Evolutionary conservation across 1,284 basidiomycete genomes (phyloP).

Genomic region (Boletellus deceptivus): DNA sequence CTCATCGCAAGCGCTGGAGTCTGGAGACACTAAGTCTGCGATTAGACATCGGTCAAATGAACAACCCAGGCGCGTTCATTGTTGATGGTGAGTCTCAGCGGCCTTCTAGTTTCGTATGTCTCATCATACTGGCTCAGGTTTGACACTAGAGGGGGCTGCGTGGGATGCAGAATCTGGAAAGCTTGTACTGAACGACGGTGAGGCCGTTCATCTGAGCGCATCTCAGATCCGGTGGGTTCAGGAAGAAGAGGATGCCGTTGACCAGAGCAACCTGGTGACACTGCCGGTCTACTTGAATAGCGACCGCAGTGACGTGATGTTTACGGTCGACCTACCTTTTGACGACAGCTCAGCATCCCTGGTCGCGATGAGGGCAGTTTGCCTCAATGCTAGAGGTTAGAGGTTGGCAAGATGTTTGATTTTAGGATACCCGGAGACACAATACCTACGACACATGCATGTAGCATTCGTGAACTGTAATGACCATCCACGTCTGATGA

Average conservation of each 20-base stretch:
- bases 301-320: constrained; percentile 87
- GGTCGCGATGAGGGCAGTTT: constrained; percentile 78
- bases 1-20: constrained; percentile 87
- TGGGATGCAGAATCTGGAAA: constrained; percentile 58
- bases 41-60: constrained; percentile 77
- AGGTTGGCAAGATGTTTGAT: constrained; percentile 4
- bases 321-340: constrained; percentile 81
- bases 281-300: constrained; percentile 91
- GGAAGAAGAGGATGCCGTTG: constrained; percentile 44
- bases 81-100: constrained; percentile 68
- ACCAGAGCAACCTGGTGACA: constrained; percentile 54
- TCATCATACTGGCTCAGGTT: constrained; percentile 49
- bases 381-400: constrained; percentile 71
- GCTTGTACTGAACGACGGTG: constrained; percentile 80
- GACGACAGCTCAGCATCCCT: constrained; percentile 61
- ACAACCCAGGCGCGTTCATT: constrained; percentile 73
- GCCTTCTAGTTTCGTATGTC: constrained; percentile 1
- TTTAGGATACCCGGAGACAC: constrained; percentile 19
- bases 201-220: constrained; percentile 69
- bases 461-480: constrained; percentile 17
- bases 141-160: constrained; percentile 81
- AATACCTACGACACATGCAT: constrained; percentile 22
- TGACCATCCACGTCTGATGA: constrained; percentile 5
- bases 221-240: constrained; percentile 89
- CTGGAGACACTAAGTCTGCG: constrained; percentile 83